Base-by-base conservation (phyloP, 305 asterid species). In the Salvia sclarea region DNA sequence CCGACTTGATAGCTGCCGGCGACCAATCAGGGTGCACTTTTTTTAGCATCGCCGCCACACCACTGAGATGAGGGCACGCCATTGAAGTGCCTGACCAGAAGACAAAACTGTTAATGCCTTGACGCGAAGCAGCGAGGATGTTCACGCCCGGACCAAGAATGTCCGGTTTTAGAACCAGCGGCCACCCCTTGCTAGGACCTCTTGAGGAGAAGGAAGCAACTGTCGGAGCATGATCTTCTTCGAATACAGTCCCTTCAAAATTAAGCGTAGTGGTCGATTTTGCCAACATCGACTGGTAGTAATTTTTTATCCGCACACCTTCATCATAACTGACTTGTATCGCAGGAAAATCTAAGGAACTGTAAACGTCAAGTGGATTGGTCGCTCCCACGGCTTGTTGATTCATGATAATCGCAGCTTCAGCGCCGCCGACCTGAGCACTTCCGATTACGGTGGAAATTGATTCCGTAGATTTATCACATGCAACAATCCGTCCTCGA, bases 1-100 rank as follows among this genome's bases (percentile, higher is more conserved):
- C 43, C 64, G 2, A 89, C 35, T 81, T 85, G 57, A 88, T 86
- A 75, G 78, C 71, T 0, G 88, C 86, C 0, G 88, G 84, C 6
- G 92, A 79, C 88, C 90, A 86, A 8, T 60, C 73, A 1, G 85
- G 87, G 12, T 77, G 82, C 1, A 64, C 74, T 6, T 76, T 76
- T 76, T 75, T 87, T 6, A 84, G 54, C 77, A 84, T 25, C 7
- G 87, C 83, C 0, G 78, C 84, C 1, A 78, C 54, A 5, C 91
- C 91, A 12, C 83, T 85, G 0, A 83, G 80, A 37, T 83, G 89
- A 13, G 91, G 85, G 61, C 84, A 78, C 5, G 88, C 53, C 86
- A 85, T 79, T 17, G 88, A 82, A 16, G 91, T 88, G 4, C 85
- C 88, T 0, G 86, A 79, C 5, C 35, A 1, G 81, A 52, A 16